Conservation (phyloP, 148 eudicot species). For the Cornus kousa region DNA sequence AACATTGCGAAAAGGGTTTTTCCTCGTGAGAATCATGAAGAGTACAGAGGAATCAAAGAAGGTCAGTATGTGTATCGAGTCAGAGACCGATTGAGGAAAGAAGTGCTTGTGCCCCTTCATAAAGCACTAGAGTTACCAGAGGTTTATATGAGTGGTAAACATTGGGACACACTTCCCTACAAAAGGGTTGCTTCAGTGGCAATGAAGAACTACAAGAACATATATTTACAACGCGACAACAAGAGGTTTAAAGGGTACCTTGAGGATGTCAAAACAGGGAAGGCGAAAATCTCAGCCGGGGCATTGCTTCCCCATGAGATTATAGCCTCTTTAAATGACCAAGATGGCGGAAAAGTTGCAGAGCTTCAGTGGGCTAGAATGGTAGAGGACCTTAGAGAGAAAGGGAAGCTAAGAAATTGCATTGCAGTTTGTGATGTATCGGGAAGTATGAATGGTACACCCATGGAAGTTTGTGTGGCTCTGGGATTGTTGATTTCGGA, state of each 20-base stretch:
- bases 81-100: slow-evolving; percentile 33
- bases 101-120: slow-evolving; percentile 49
- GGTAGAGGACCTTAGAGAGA: slow-evolving; percentile 40
- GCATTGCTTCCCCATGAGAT: slow-evolving; percentile 56
- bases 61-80: no score
- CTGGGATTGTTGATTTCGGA: slow-evolving; percentile 41
- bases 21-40: slow-evolving; percentile 22
- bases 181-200: slow-evolving; percentile 53
- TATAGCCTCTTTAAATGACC: slow-evolving; percentile 20
- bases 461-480: slow-evolving; percentile 44
- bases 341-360: slow-evolving; percentile 24
- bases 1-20: slow-evolving; percentile 34
- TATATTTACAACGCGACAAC: slow-evolving; percentile 28
- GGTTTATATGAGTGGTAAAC: slow-evolving; percentile 39
- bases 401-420: slow-evolving; percentile 41
- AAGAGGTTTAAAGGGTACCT: slow-evolving; percentile 34
- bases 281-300: slow-evolving; percentile 50
- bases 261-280: slow-evolving; percentile 39
- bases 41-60: background rate
- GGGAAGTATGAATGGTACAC: slow-evolving; percentile 30
- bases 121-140: slow-evolving; percentile 45
- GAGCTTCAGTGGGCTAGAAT: slow-evolving; percentile 60
- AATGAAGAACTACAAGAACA: slow-evolving; percentile 33
- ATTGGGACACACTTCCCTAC: slow-evolving; percentile 38
- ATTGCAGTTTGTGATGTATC: slow-evolving; percentile 49